Conservation (phyloP, 192 early-diverging fungal genomes). For the Backusella morwellensis region DNA sequence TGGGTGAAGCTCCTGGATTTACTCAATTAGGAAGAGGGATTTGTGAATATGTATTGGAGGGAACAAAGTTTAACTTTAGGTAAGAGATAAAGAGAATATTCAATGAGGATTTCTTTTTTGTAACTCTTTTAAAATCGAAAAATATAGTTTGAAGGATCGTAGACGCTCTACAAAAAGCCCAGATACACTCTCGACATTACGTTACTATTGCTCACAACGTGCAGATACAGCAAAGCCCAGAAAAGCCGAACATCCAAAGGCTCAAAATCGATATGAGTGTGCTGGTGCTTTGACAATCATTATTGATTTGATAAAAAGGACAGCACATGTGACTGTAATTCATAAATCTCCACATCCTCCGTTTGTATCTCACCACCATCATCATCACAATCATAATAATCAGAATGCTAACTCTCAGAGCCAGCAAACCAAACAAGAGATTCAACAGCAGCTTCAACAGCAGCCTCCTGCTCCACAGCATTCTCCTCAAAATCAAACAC, state of each 20-base stretch:
- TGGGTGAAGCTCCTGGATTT: slow-evolving; percentile 9
- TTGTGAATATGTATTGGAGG: slow-evolving; percentile 27
- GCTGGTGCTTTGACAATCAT: slow-evolving; percentile 28
- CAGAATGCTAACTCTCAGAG: not conserved
- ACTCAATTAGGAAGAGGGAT: slow-evolving; percentile 27
- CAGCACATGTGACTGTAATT: slow-evolving; percentile 28
- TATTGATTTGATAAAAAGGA: slow-evolving; percentile 28
- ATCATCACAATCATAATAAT: slow-evolving; percentile 9
- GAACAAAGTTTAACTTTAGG: slow-evolving; percentile 35
- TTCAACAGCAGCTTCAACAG: not conserved
- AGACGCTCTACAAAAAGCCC: slow-evolving; percentile 27
- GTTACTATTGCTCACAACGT: slow-evolving; percentile 35
- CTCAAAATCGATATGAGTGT: slow-evolving; percentile 25
- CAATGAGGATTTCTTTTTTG: not conserved
- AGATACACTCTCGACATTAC: slow-evolving; percentile 26
- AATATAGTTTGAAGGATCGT: slow-evolving; percentile 31
- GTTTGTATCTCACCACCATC: slow-evolving; percentile 12
- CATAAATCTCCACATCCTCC: slow-evolving; percentile 29
- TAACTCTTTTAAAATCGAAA: not conserved
- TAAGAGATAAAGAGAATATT: not conserved
- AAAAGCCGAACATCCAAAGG: slow-evolving; percentile 29
- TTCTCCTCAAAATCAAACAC: not conserved
- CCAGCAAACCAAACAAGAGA: slow-evolving; percentile 5
- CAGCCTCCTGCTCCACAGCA: slow-evolving; percentile 1
- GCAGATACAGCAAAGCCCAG: slow-evolving; percentile 28